phyloP scores from a whole-genome alignment of 1,284 basidiomycete genomes.

The Leccinum laetum region DNA sequence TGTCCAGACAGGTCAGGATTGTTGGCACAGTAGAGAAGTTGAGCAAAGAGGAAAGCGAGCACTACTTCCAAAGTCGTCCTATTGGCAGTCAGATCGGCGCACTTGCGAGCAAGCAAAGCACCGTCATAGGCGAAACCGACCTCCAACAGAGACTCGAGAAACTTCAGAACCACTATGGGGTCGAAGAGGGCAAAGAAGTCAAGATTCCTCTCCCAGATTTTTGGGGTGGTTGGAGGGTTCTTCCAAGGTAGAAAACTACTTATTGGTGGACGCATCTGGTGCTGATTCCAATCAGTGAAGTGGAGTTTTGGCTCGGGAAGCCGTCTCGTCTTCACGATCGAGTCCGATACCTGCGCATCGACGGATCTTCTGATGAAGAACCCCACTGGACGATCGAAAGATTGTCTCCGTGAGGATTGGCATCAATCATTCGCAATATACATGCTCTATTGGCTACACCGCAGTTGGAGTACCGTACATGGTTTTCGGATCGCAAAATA shows the following conservation, averaged over 20 bases:
- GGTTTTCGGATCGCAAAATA: slow-evolving; percentile 13
- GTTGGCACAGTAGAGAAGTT: slow-evolving; percentile 86
- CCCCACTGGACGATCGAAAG: slow-evolving; percentile 31
- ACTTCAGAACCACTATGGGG: slow-evolving; percentile 61
- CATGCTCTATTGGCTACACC: neutral
- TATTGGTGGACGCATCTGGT: neutral
- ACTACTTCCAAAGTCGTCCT: slow-evolving; percentile 86
- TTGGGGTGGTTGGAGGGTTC: slow-evolving; percentile 96
- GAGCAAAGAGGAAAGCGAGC: slow-evolving; percentile 67
- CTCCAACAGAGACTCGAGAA: slow-evolving; percentile 64
- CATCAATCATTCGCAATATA: neutral
- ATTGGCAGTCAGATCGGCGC: slow-evolving; percentile 87
- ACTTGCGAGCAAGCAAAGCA: slow-evolving; percentile 90
- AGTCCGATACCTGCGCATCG: slow-evolving; percentile 72
- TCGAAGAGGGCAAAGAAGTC: slow-evolving; percentile 39
- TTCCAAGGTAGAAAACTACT: slow-evolving; percentile 66
- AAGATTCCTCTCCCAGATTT: slow-evolving; percentile 84
- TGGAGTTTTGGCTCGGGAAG: slow-evolving; percentile 95
- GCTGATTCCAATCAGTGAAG: slow-evolving; percentile 42
- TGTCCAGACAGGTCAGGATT: slow-evolving; percentile 82
- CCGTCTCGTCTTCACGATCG: slow-evolving; percentile 90
- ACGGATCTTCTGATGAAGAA: slow-evolving; percentile 46
- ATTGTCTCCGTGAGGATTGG: slow-evolving; percentile 25
- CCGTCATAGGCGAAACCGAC: slow-evolving; percentile 70
- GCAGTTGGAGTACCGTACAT: neutral